phyloP scores from a whole-genome alignment of 345 rosid genomes.

The Ailanthus altissimus region DNA sequence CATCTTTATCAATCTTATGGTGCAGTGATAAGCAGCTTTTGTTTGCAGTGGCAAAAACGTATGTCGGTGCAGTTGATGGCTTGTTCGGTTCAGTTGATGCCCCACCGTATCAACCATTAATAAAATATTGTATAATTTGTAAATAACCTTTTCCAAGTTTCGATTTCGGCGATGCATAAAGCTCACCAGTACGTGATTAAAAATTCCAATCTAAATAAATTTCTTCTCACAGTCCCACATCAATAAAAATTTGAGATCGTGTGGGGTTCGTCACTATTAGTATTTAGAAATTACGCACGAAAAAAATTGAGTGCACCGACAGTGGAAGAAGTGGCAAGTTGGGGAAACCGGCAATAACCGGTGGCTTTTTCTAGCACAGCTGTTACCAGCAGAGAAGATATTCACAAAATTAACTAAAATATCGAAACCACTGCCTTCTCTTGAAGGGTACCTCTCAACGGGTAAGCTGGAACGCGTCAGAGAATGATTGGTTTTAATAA shows the following conservation, averaged over 20 bases:
- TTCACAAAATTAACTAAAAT: not conserved
- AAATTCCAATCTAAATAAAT: too few relatives aligned
- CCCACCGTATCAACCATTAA: too few relatives aligned
- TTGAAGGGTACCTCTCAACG: slow-evolving; percentile 11
- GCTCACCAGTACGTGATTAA: too few relatives aligned
- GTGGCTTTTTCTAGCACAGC: slow-evolving; percentile 27
- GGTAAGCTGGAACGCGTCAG: not conserved
- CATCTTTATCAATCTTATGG: too few relatives aligned
- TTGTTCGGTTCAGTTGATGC: too few relatives aligned
- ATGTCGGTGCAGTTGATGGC: not conserved
- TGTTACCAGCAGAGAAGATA: slow-evolving; percentile 31
- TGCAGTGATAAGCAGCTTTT: not conserved
- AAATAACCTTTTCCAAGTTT: too few relatives aligned
- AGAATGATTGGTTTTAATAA: rapidly evolving
- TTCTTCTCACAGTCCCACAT: too few relatives aligned
- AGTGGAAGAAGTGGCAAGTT: slow-evolving; percentile 14
- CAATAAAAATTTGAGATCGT: too few relatives aligned
- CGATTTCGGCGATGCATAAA: too few relatives aligned
- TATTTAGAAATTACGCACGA: too few relatives aligned
- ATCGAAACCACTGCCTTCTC: not conserved
- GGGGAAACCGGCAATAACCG: slow-evolving; percentile 42
- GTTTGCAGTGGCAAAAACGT: not conserved
- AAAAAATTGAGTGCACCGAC: slow-evolving; percentile 52
- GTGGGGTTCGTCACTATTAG: too few relatives aligned
- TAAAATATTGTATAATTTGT: too few relatives aligned